phyloP scores from a whole-genome alignment of 2,329 filamentous ascomycete genomes.

The Fusarium brachygibbosum region DNA sequence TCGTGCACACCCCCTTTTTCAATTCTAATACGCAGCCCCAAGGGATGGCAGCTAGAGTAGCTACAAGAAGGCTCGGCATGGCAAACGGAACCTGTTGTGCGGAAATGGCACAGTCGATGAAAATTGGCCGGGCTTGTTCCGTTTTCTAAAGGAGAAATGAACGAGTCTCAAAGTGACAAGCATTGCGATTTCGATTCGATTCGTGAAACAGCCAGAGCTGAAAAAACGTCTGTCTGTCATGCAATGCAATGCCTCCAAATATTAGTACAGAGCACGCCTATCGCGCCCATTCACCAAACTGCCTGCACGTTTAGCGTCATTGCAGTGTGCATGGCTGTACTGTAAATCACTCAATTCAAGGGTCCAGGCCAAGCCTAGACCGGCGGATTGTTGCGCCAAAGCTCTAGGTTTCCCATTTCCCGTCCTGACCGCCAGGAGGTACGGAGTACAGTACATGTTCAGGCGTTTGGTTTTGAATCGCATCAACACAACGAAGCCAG shows the following conservation, averaged over 20 bases:
- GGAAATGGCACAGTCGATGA: constrained; percentile 35
- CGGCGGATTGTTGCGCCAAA: constrained; percentile 21
- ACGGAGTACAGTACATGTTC: neutral
- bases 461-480: constrained; percentile 10
- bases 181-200: constrained; percentile 12
- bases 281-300: constrained; percentile 10
- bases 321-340: constrained; percentile 12
- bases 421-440: constrained; percentile 35
- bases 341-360: constrained; percentile 34
- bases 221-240: constrained; percentile 12
- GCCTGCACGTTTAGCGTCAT: constrained; percentile 17
- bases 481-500: constrained; percentile 5
- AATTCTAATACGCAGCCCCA: constrained; percentile 9
- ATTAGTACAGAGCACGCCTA: neutral
- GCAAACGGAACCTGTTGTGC: constrained; percentile 31
- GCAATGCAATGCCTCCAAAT: constrained; percentile 7
- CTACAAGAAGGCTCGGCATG: constrained; percentile 41
- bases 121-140: constrained; percentile 12
- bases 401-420: constrained; percentile 10
- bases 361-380: constrained; percentile 35
- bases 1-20: constrained; percentile 31
- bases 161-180: constrained; percentile 19
- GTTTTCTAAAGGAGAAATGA: constrained; percentile 7
- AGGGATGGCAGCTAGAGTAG: constrained; percentile 19
- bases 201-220: constrained; percentile 8